Evolutionary conservation across 306 rosid genomes (phyloP), one percentile per base, ranked within the genome.

Genomic region (Acacia acuminata): DNA sequence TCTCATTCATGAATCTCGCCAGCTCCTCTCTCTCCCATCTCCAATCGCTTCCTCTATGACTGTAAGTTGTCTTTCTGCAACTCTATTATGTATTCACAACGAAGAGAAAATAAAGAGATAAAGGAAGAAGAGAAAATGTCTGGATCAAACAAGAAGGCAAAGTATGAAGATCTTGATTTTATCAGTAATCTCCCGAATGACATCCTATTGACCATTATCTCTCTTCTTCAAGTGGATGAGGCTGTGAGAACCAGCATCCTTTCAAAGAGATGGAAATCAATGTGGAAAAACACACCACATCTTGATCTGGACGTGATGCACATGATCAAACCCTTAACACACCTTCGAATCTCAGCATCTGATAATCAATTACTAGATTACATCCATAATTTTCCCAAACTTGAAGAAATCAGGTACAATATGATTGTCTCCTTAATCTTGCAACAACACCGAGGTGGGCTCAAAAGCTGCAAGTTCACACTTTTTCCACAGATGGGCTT

Each of bases 231-330:
- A 0, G 1, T 81, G 0, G 79, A 47, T 11, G 79, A 81, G 9
- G 67, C 66, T 0, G 79, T 51, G 16, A 73, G 79, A 64, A 73
- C 24, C 12, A 73, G 79, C 68, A 48, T 74, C 43, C 43, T 81
- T 5, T 47, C 79, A 4, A 81, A 73, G 43, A 30, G 66, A n/a
- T 73, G 84, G 84, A 2, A 0, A 3, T 14, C 75, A 13, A 24
- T 65, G 1, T 81, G 80, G 76, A 81, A 20, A 50, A 15, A 38
- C 9, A 24, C 69, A 2, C 2, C 69, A 24, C 13, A 45, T 25
- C 76, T 81, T 38, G 34, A 74, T 32, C 8, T 72, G 16, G 58
- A 80, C 25, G 40, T 20, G 25, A n/a, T 4, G 2, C 40, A 22
- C 25, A 72, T 80, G 73, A 44, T 32, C 3, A 60, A 19, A 10